Base-by-base conservation (phyloP, 2,329 filamentous ascomycete species). In the Fusarium nanum region DNA sequence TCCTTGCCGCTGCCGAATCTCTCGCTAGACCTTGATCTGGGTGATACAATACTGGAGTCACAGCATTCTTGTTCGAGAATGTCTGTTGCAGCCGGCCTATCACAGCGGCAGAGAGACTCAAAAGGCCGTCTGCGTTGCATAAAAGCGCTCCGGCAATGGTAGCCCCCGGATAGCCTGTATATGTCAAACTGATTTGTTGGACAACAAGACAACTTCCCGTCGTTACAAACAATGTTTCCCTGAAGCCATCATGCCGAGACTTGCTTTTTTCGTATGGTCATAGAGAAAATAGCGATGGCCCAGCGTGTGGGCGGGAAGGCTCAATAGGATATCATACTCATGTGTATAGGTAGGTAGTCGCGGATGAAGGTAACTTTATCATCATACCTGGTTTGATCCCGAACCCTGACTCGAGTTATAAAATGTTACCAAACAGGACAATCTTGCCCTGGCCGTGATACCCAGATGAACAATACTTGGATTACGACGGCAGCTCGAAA, bases 121-220 rank as follows among this genome's bases (percentile, higher is more conserved):
- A 63, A 66, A 60, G 55, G 18, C 13, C 54, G 71, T 68, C 74
- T 75, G 71, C 56, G 65, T 72, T 47, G 45, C 67, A 67, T 68
- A 14, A 37, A 27, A 23, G 58, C 30, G 56, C 59, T 34, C 60
- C 58, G 54, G 58, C 50, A 67, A 65, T 58, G 63, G 25, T 47
- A 65, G 61, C 58, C 34, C 72, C 52, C 52, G 64, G 32, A 48
- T 61, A 42, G 28, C 18, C 60, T 46, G 60, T 60, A 25, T 57
- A 56, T 49, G 27, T 50, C 60, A 55, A 46, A 61, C 53, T 27
- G n/a, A 40, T 20, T 14, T 56, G 60, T 66, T 47, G 20, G 45
- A 65, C 46, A 72, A 16, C 41, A 40, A 34, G 34, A 47, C 49
- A 47, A 45, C 42, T 28, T 67, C 44, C 40, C 40, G 40, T 32